phyloP scores from a whole-genome alignment of 2,329 filamentous ascomycete genomes.

The Fusarium avenaceum region DNA sequence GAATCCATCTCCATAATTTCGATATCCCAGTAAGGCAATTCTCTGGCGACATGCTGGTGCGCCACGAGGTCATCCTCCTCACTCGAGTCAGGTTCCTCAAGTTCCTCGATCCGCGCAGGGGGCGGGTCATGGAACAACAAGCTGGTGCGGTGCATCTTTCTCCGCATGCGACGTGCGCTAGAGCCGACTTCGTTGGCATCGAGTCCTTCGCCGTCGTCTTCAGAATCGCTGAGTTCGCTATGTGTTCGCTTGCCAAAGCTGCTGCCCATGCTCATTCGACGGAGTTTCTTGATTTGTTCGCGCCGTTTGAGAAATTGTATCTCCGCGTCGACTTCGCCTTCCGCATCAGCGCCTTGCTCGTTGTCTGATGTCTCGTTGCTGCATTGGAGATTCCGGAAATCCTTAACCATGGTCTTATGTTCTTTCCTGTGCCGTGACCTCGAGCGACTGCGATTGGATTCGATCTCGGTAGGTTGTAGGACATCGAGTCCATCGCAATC shows the following conservation, averaged over 20 bases:
- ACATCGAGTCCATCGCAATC: conserved; percentile 60
- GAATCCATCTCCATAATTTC: conserved; percentile 66
- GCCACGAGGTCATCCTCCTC: conserved; percentile 61
- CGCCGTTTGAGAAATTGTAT: conserved; percentile 57
- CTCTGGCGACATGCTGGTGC: conserved; percentile 60
- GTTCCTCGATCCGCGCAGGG: conserved; percentile 65
- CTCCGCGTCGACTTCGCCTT: conserved; percentile 56
- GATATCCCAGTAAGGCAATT: conserved; percentile 65
- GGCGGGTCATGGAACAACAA: conserved; percentile 65
- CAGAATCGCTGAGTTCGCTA: conserved; percentile 67
- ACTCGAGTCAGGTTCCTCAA: conserved; percentile 65
- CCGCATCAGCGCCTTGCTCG: conserved; percentile 54
- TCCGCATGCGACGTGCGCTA: conserved; percentile 63
- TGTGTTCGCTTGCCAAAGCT: conserved; percentile 69
- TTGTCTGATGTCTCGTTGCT: conserved; percentile 56
- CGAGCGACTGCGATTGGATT: conserved; percentile 60
- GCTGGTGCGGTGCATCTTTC: conserved; percentile 62
- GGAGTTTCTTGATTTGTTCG: conserved; percentile 59
- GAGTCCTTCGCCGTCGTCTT: conserved; percentile 57
- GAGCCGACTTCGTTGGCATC: conserved; percentile 61
- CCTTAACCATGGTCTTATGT: conserved; percentile 60
- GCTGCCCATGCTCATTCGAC: conserved; percentile 65
- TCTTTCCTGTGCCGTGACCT: conserved; percentile 56
- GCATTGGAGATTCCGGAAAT: conserved; percentile 62
- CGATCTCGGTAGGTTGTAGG: conserved; percentile 62